phyloP scores from a whole-genome alignment of 257 asterid species.

The Jasminum sambac region DNA sequence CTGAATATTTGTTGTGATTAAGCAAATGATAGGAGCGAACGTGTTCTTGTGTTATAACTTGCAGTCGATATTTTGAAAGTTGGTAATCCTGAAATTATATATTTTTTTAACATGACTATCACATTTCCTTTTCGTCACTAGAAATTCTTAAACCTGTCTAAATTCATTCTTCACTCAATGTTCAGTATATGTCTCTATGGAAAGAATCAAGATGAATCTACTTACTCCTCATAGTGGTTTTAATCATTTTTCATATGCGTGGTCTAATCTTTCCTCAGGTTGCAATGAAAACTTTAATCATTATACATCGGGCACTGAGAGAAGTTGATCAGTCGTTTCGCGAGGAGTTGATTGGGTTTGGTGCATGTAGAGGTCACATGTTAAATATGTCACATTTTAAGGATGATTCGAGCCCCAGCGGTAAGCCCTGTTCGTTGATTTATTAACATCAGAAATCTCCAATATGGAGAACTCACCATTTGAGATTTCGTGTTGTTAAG shows the following conservation, averaged over 20 bases:
- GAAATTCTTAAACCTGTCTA: background rate
- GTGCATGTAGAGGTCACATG: slow-evolving; percentile 49
- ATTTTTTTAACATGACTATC: too few relatives aligned
- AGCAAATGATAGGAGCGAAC: background rate
- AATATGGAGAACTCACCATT: slow-evolving; percentile 28
- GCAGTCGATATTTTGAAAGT: background rate
- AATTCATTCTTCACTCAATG: background rate
- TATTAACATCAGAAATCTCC: slow-evolving; percentile 4
- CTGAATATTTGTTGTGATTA: background rate
- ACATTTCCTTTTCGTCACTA: background rate
- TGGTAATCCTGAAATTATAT: background rate
- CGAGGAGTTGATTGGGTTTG: slow-evolving; percentile 59
- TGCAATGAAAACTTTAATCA: slow-evolving; percentile 73
- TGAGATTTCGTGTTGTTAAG: slow-evolving; percentile 39
- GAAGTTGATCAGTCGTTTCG: slow-evolving; percentile 73
- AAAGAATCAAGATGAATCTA: background rate
- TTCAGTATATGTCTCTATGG: background rate
- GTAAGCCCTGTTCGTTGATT: slow-evolving; percentile 37
- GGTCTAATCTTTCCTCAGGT: slow-evolving; percentile 45
- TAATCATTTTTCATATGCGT: background rate
- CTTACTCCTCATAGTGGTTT: background rate
- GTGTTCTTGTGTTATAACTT: background rate
- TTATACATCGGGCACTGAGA: slow-evolving; percentile 77
- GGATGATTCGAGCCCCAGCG: slow-evolving; percentile 69
- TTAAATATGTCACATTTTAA: slow-evolving; percentile 65